Conservation (phyloP, 2,329 filamentous ascomycete genomes). For the Penicillium concentricum region DNA sequence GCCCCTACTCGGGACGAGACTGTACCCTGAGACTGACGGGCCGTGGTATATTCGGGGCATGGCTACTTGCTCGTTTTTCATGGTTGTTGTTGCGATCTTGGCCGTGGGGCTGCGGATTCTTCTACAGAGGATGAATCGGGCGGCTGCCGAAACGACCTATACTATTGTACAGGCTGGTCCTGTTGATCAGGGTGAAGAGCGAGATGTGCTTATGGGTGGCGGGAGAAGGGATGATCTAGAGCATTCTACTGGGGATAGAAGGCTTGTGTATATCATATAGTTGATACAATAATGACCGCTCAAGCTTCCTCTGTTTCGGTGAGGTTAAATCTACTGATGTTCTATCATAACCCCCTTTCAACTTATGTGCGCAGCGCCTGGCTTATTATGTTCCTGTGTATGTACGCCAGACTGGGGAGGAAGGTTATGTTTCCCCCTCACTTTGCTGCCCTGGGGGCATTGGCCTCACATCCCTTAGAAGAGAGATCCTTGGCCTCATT, state of each 20-base stretch:
- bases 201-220: constrained; percentile 32
- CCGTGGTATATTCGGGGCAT: constrained; percentile 65
- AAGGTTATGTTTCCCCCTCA: too few species aligned
- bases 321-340: not conserved
- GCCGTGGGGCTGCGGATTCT: constrained; percentile 56
- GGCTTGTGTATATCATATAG: constrained; percentile 30
- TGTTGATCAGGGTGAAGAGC: constrained; percentile 25
- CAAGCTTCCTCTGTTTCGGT: not conserved
- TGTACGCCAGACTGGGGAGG: too few species aligned
- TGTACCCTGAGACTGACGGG: constrained; percentile 60
- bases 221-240: constrained; percentile 21
- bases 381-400: not conserved
- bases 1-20: constrained; percentile 65
- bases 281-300: not conserved
- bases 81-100: constrained; percentile 60
- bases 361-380: too few species aligned
- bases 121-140: constrained; percentile 52
- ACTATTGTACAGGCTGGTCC: constrained; percentile 5
- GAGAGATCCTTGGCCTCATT: too few species aligned
- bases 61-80: constrained; percentile 61
- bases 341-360: not conserved
- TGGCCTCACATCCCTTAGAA: too few species aligned
- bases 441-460: too few species aligned
- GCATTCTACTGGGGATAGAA: constrained; percentile 17
- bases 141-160: constrained; percentile 2